Evolutionary conservation across 345 rosid species (phyloP), one percentile per base, ranked within the genome.

Genomic region (Camelina hispida): DNA sequence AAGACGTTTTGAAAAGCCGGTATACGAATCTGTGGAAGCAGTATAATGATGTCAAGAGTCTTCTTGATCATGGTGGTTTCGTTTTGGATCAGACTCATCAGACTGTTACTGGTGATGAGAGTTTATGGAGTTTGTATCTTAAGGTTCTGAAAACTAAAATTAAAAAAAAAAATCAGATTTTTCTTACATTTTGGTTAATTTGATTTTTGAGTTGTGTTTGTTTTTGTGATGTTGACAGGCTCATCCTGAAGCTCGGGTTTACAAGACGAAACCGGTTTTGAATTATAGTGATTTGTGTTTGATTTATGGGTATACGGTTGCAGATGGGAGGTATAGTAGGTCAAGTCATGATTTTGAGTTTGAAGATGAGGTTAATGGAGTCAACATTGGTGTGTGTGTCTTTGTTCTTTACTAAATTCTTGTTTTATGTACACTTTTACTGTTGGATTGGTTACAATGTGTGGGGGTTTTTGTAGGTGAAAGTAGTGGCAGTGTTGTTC

Each of bases 301-400:
- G 62, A 85, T 90, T 66, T 88, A 82, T 83, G 98, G 91, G 62
- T 83, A 88, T 82, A 80, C 89, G 1, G 81, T 81, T 68, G 98
- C 98, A 0, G 98, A 90, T 81, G 98, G 98, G 80, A 88, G 98
- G 78, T 93, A 93, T 72, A 93, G 98, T 65, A 83, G 84, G 66
- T 93, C 98, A 64, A 90, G 95, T 76, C 96, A 93, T 81, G 98
- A 93, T 75, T 4, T 82, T 44, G 91, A 88, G 80, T 78, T 87
- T 76, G 94, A 90, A 16, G 93, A 88, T 81, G 93, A 86, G 68
- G 52, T 81, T 61, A 85, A 81, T 51, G 86, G 87, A 55, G 74
- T 80, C 30, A 84, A 82, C 63, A 75, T 78, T 65, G 91, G 94
- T 87, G 34, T 70, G 34, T 70, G 34, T 70, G 85, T 76, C 37